Conservation (phyloP, 2,329 filamentous ascomycete species). For the Pochonia chlamydosporia region DNA sequence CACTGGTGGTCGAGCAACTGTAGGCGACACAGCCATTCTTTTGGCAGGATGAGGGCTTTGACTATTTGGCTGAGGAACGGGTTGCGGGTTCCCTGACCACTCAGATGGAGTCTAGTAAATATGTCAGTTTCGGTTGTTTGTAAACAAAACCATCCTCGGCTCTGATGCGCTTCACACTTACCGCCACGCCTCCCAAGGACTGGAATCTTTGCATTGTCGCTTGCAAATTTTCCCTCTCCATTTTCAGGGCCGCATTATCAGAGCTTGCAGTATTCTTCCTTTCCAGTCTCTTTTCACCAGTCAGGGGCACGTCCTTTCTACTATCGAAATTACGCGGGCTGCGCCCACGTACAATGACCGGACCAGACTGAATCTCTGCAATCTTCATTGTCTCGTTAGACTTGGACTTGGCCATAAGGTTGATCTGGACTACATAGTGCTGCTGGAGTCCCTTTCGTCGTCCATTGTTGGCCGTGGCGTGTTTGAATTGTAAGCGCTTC, state of each 20-base stretch:
- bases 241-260: conserved; percentile 25
- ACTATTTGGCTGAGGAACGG: conserved; percentile 24
- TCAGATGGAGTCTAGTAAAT: conserved; percentile 31
- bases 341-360: conserved; percentile 90
- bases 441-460: conserved; percentile 90
- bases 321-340: conserved; percentile 94
- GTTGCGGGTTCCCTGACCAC: conserved; percentile 34
- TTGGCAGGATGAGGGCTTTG: conserved; percentile 45
- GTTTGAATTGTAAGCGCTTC: conserved; percentile 93
- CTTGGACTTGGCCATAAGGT: conserved; percentile 70
- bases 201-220: conserved; percentile 24
- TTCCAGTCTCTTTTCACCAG: conserved; percentile 44
- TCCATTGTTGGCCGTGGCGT: conserved; percentile 94
- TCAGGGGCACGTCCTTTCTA: conserved; percentile 76
- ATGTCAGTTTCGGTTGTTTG: conserved; percentile 7
- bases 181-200: conserved; percentile 28
- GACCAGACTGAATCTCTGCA: conserved; percentile 80
- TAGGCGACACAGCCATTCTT: conserved; percentile 47
- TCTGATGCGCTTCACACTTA: conserved; percentile 13
- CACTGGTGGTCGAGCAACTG: conserved; percentile 44
- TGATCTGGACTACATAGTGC: conserved; percentile 86
- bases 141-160: conserved; percentile 5
- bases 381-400: conserved; percentile 64
- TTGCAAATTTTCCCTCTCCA: conserved; percentile 26
- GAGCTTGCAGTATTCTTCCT: conserved; percentile 35